These are phyloP conservation scores for Acer negundo DNA, from an alignment of 345 rosid genomes.

Conservation along the genomic window DNA sequence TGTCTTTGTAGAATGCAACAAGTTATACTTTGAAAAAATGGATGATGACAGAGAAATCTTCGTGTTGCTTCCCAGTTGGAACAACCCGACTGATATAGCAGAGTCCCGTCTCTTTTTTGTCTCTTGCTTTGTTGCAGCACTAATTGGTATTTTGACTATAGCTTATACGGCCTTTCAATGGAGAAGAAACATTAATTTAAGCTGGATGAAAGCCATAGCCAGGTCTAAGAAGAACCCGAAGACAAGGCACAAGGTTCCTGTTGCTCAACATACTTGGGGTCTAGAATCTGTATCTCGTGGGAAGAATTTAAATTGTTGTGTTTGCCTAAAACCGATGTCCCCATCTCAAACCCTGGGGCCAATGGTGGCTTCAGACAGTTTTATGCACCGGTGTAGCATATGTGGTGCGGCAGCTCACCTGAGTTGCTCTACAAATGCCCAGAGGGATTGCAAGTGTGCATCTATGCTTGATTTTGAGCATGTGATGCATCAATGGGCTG, in stretches of 20 bases:
- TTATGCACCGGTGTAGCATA: conserved; percentile 58
- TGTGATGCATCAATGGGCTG: conserved; percentile 92
- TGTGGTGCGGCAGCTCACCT: conserved; percentile 87
- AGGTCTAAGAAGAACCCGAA: conserved; percentile 91
- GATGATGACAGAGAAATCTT: conserved; percentile 63
- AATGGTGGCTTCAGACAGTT: conserved; percentile 56
- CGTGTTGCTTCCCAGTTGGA: conserved; percentile 52
- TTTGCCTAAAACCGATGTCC: conserved; percentile 73
- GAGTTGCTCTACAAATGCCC: conserved; percentile 66
- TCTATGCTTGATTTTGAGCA: conserved; percentile 81
- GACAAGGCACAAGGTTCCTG: conserved; percentile 69
- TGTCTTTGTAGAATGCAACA: conserved; percentile 26
- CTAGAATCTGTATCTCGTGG: conserved; percentile 67
- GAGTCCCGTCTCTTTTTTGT: conserved; percentile 65
- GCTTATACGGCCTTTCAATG: conserved; percentile 92
- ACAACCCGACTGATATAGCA: conserved; percentile 41
- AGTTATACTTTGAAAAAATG: conserved; percentile 40
- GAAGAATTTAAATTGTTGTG: conserved; percentile 84
- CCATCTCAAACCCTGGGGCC: conserved; percentile 73
- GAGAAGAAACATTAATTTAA: conserved; percentile 91
- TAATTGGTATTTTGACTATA: conserved; percentile 81
- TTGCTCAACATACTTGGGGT: conserved; percentile 76
- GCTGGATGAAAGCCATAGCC: conserved; percentile 94
- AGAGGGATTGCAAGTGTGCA: conserved; percentile 83
- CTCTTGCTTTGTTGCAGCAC: conserved; percentile 68